phyloP scores from a whole-genome alignment of 331 rosid genomes.

The Saraca asoca region DNA sequence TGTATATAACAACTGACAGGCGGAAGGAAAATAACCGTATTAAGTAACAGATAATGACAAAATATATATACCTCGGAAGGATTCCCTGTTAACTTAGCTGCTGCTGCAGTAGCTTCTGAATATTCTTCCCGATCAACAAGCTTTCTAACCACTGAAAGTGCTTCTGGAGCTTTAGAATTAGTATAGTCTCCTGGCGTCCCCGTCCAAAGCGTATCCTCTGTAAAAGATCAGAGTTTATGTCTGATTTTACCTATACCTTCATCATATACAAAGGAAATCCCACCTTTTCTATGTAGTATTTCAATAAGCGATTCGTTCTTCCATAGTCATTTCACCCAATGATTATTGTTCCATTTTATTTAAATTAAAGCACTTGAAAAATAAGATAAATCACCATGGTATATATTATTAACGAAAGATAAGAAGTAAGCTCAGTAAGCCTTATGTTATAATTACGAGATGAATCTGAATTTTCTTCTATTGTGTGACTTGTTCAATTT shows the following conservation, averaged over 20 bases:
- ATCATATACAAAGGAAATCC: neutral
- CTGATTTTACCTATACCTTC: neutral
- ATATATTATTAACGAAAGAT: no score
- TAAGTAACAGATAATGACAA: neutral
- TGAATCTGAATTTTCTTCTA: neutral
- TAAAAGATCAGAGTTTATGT: neutral
- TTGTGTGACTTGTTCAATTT: neutral
- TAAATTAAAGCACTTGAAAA: neutral
- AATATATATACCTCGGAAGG: conserved; percentile 57
- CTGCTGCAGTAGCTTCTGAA: conserved; percentile 62
- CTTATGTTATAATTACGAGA: no score
- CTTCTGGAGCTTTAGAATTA: conserved; percentile 58
- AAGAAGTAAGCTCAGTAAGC: no score
- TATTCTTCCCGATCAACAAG: conserved; percentile 62
- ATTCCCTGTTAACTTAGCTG: conserved; percentile 53
- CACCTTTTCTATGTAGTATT: neutral
- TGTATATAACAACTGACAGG: neutral
- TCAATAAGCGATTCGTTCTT: neutral
- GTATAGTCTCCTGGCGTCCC: conserved; percentile 70
- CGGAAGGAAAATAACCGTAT: neutral
- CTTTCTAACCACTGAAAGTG: conserved; percentile 56
- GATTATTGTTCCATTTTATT: neutral
- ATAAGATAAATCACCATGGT: neutral
- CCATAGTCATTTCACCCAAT: neutral
- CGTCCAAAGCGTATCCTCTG: conserved; percentile 89